Evolutionary conservation across 768 basidiomycete species (phyloP).

Genomic region (Tremella mesenterica): DNA sequence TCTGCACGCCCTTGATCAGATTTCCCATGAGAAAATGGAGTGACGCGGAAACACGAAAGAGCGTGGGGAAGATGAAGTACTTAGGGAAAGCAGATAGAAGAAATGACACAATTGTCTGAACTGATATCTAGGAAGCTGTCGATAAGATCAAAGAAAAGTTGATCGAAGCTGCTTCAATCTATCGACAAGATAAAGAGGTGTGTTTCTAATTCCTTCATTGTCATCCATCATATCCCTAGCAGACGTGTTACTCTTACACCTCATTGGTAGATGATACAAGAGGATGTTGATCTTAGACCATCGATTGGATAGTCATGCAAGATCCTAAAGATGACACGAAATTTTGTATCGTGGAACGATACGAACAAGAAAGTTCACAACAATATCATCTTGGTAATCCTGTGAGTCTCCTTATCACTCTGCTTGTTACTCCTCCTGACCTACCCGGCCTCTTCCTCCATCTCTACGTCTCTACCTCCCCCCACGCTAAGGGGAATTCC

Average conservation of each 20-base stretch:
- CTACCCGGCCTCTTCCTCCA: not conserved
- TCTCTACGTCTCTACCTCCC: not conserved
- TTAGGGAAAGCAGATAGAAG: not conserved
- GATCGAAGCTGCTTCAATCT: slow-evolving; percentile 42
- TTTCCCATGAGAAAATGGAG: too few relatives aligned
- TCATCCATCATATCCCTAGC: not conserved
- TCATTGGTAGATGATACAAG: not conserved
- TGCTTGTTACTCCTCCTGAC: not conserved
- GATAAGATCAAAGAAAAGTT: slow-evolving; percentile 43
- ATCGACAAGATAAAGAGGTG: slow-evolving; percentile 43
- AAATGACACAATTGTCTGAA: not conserved
- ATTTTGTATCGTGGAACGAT: slow-evolving; percentile 45
- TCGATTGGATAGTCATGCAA: slow-evolving; percentile 46
- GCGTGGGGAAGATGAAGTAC: too few relatives aligned
- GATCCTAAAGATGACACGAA: slow-evolving; percentile 45
- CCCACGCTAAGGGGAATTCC: not conserved
- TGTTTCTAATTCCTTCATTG: too few relatives aligned
- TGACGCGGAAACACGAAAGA: too few relatives aligned
- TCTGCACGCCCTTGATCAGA: not conserved
- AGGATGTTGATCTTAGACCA: slow-evolving; percentile 23
- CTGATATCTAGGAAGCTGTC: slow-evolving; percentile 32
- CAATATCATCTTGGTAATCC: slow-evolving; percentile 43
- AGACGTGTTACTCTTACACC: slow-evolving; percentile 22
- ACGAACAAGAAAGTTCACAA: slow-evolving; percentile 44
- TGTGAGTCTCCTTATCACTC: slow-evolving; percentile 13